phyloP scores from a whole-genome alignment of 129 eudicot genomes.

The Erigeron canadensis region DNA sequence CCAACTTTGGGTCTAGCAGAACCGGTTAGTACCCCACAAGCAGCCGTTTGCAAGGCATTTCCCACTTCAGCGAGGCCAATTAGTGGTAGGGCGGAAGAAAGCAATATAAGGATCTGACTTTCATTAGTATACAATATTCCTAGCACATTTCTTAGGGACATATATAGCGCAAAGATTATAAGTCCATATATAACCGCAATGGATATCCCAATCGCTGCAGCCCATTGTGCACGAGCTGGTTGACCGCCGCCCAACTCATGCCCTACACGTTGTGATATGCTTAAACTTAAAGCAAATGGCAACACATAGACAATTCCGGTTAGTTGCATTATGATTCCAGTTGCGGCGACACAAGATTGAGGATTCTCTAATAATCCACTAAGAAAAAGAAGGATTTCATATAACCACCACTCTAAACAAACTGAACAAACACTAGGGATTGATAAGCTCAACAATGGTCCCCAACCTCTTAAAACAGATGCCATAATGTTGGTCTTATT shows the following conservation, averaged over 20 bases:
- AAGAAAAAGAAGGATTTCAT: slow-evolving; percentile 62
- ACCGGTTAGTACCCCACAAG: slow-evolving; percentile 63
- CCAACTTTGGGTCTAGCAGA: slow-evolving; percentile 69
- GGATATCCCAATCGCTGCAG: slow-evolving; percentile 42
- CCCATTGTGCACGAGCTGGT: slow-evolving; percentile 48
- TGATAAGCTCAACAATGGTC: slow-evolving; percentile 52
- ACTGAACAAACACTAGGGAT: slow-evolving; percentile 55
- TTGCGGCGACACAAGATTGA: slow-evolving; percentile 60
- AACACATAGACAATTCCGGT: slow-evolving; percentile 57
- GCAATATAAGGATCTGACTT: slow-evolving; percentile 38
- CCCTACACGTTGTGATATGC: slow-evolving; percentile 71
- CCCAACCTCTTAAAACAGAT: slow-evolving; percentile 62
- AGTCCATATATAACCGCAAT: slow-evolving; percentile 40
- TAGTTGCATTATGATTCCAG: slow-evolving; percentile 70
- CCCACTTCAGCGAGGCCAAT: slow-evolving; percentile 70
- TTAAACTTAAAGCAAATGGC: slow-evolving; percentile 52
- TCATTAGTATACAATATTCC: slow-evolving; percentile 61
- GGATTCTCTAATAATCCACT: slow-evolving; percentile 63
- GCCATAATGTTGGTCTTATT: slow-evolving; percentile 17
- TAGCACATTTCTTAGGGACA: slow-evolving; percentile 40
- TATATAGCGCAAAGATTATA: slow-evolving; percentile 32
- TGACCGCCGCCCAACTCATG: slow-evolving; percentile 69
- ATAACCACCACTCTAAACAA: slow-evolving; percentile 92
- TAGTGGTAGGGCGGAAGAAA: slow-evolving; percentile 50
- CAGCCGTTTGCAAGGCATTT: slow-evolving; percentile 68